These are phyloP conservation scores for Suillus variegatus DNA, from an alignment of 768 basidiomycete species.

Conservation along the genomic window DNA sequence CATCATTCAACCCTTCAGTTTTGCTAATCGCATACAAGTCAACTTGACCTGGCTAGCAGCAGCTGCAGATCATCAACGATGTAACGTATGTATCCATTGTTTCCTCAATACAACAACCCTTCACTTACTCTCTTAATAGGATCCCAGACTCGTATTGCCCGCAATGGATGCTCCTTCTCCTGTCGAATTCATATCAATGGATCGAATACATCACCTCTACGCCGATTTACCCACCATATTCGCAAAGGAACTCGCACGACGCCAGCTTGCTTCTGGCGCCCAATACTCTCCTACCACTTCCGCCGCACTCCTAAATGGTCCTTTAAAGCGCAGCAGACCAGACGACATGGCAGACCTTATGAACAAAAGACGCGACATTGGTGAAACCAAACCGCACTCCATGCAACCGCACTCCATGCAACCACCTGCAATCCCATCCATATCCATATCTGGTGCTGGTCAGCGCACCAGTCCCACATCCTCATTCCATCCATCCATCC, in stretches of 20 bases:
- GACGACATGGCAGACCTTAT: slow-evolving; percentile 49
- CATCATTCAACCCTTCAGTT: slow-evolving; percentile 43
- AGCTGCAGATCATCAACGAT: slow-evolving; percentile 58
- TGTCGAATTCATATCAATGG: slow-evolving; percentile 52
- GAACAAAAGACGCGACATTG: slow-evolving; percentile 70
- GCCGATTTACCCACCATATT: slow-evolving; percentile 60
- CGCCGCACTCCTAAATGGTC: slow-evolving; percentile 24
- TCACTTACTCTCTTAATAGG: slow-evolving; percentile 23
- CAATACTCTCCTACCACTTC: slow-evolving; percentile 23
- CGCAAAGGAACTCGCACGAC: slow-evolving; percentile 57
- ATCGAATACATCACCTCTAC: slow-evolving; percentile 69
- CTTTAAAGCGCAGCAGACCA: slow-evolving; percentile 64
- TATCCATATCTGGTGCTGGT: slow-evolving; percentile 22
- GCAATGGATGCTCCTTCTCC: slow-evolving; percentile 55
- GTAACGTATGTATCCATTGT: slow-evolving; percentile 40
- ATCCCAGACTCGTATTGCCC: slow-evolving; percentile 46
- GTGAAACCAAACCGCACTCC: slow-evolving; percentile 53
- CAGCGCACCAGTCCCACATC: slow-evolving; percentile 24
- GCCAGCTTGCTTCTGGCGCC: slow-evolving; percentile 32
- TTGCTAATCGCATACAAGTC: slow-evolving; percentile 59
- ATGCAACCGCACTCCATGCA: slow-evolving; percentile 48
- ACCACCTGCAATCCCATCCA: slow-evolving; percentile 37
- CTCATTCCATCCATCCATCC: slow-evolving; percentile 22
- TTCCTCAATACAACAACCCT: slow-evolving; percentile 2
- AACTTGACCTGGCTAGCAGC: slow-evolving; percentile 74